A percentile compares a stretch with the other conserved stretches of the same genome.
phyloP scores from a whole-genome alignment of 345 rosid species.

The Barbarea vulgaris region DNA sequence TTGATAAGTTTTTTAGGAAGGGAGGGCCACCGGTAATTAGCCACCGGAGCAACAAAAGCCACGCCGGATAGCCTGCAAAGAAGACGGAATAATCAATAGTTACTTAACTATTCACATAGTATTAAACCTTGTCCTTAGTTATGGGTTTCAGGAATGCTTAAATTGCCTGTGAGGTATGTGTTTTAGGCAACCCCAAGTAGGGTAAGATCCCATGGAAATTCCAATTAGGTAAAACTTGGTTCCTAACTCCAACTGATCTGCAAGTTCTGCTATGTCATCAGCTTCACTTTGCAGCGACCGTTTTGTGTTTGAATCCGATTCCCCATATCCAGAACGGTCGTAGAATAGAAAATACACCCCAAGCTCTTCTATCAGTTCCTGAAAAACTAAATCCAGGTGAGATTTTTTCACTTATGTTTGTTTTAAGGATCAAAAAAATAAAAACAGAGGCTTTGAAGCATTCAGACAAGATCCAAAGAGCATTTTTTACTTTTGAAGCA shows the following conservation, averaged over 20 bases:
- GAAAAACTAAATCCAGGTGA: constrained; percentile 36
- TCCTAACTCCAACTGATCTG: constrained; percentile 70
- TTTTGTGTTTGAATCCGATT: constrained; percentile 64
- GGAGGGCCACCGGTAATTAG: constrained; percentile 82
- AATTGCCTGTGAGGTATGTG: constrained; percentile 82
- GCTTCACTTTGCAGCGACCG: constrained; percentile 75
- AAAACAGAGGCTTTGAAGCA: constrained; percentile 8
- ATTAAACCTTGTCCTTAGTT: not conserved
- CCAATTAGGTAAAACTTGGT: constrained; percentile 76
- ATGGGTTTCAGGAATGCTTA: not conserved
- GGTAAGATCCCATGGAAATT: constrained; percentile 88
- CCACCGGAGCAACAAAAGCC: constrained; percentile 70
- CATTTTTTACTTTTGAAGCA: constrained; percentile 58
- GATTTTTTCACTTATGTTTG: not conserved
- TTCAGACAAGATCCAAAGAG: not conserved
- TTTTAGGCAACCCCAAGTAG: constrained; percentile 85
- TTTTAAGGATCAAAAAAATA: not conserved
- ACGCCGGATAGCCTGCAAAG: constrained; percentile 76
- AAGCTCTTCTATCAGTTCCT: constrained; percentile 74
- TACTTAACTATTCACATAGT: not conserved
- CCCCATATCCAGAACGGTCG: constrained; percentile 93
- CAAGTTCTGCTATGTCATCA: constrained; percentile 71
- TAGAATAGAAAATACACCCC: constrained; percentile 66
- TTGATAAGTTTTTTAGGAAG: constrained; percentile 61
- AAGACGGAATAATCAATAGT: not conserved